phyloP scores from a whole-genome alignment of 139 green algal species.

The Coelastrella sp. region DNA sequence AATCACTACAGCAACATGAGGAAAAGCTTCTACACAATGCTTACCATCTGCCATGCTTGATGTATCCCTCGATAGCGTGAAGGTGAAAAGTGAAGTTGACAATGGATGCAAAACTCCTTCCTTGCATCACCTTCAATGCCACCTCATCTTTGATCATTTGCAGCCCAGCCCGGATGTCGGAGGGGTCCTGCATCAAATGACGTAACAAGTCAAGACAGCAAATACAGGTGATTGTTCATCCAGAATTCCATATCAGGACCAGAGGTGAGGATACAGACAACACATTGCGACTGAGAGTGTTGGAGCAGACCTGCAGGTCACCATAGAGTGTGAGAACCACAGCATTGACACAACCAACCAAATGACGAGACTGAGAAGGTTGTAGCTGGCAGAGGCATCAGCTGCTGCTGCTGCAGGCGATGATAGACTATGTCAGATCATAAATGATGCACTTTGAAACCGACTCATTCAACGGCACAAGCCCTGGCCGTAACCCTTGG shows the following conservation, averaged over 20 bases:
- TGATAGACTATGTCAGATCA: not conserved
- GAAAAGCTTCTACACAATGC: not conserved
- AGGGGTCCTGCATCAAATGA: not conserved
- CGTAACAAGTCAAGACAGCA: too few relatives aligned
- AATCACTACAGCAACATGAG: too few relatives aligned
- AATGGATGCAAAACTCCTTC: not conserved
- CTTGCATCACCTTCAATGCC: not conserved
- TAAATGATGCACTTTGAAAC: not conserved
- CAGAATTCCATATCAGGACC: too few relatives aligned
- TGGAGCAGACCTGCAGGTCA: too few relatives aligned
- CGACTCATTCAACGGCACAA: not conserved
- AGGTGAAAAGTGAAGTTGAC: not conserved
- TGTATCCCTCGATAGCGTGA: not conserved
- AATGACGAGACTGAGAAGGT: too few relatives aligned
- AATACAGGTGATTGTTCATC: too few relatives aligned
- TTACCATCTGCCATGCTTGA: conserved; percentile 6
- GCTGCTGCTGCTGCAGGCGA: not conserved
- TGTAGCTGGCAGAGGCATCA: not conserved
- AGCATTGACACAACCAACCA: too few relatives aligned
- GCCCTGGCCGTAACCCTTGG: too few relatives aligned
- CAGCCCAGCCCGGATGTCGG: not conserved
- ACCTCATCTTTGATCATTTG: conserved; percentile 2
- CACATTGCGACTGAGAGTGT: too few relatives aligned
- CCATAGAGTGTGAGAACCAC: too few relatives aligned
- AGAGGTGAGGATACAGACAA: too few relatives aligned